Conservation (phyloP, 225 moss, liverwort and hornwort genomes). For the Antitrichia curtipendula region DNA sequence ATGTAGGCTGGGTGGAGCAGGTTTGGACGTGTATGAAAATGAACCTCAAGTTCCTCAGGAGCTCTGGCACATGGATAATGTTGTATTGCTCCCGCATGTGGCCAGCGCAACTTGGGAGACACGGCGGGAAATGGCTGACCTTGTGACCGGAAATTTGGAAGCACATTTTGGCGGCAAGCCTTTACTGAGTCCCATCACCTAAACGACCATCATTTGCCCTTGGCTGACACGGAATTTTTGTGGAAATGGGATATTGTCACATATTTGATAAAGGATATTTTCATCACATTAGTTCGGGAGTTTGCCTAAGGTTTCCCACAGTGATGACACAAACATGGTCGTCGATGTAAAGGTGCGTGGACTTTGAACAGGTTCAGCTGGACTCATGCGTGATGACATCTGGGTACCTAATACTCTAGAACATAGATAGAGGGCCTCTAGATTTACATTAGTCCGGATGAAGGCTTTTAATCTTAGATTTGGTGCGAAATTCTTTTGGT, state of each 20-base stretch:
- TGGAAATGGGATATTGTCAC: slow-evolving; percentile 8
- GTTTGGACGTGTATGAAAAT: slow-evolving; percentile 64
- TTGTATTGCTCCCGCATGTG: slow-evolving; percentile 60
- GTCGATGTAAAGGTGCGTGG: slow-evolving; percentile 2
- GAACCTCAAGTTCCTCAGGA: slow-evolving; percentile 70
- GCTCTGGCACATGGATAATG: slow-evolving; percentile 61
- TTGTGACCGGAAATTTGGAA: slow-evolving; percentile 48
- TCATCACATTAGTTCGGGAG: neutral
- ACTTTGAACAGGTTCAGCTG: slow-evolving; percentile 6
- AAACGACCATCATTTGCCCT: neutral
- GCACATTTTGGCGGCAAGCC: slow-evolving; percentile 56
- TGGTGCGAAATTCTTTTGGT: slow-evolving; percentile 29
- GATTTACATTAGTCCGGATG: slow-evolving; percentile 1
- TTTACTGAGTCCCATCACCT: slow-evolving; percentile 31
- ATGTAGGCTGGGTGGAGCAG: slow-evolving; percentile 62
- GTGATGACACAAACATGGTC: neutral
- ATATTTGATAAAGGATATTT: neutral
- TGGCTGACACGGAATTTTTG: neutral
- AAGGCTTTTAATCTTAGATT: neutral
- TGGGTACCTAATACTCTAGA: neutral
- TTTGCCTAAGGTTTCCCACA: neutral
- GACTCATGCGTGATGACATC: neutral
- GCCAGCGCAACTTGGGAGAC: slow-evolving; percentile 62
- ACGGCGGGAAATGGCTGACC: slow-evolving; percentile 47
- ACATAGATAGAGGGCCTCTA: neutral